Evolutionary conservation across 345 rosid species (phyloP).

Genomic region (Populus simonii): DNA sequence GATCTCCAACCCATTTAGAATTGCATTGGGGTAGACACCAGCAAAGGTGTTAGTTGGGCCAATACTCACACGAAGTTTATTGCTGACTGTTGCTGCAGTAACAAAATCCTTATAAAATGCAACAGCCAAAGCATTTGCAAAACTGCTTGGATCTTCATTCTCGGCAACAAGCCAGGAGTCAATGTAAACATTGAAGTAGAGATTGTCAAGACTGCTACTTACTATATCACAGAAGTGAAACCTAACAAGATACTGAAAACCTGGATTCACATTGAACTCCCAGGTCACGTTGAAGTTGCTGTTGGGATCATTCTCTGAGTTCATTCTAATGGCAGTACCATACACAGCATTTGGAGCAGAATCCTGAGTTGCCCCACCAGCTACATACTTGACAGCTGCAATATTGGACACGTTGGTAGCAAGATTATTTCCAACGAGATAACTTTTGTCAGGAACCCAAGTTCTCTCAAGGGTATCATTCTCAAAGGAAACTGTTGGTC

Average conservation of each 20-base stretch:
- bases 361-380: constrained; percentile 47
- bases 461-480: constrained; percentile 74
- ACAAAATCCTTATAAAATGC: constrained; percentile 55
- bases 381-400: constrained; percentile 45
- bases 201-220: constrained; percentile 44
- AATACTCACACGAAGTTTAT: constrained; percentile 49
- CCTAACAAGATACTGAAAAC: constrained; percentile 68
- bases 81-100: constrained; percentile 26
- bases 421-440: constrained; percentile 33
- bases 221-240: constrained; percentile 86
- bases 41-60: constrained; percentile 13
- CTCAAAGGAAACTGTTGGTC: constrained; percentile 42
- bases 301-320: constrained; percentile 41
- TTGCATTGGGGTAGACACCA: constrained; percentile 21
- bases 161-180: constrained; percentile 43
- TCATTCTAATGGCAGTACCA: constrained; percentile 65
- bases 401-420: constrained; percentile 40
- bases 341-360: constrained; percentile 68
- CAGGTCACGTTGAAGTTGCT: constrained; percentile 80
- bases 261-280: constrained; percentile 61
- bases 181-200: constrained; percentile 70
- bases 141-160: constrained; percentile 51
- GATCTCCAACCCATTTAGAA: constrained; percentile 37
- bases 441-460: constrained; percentile 68
- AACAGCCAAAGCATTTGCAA: constrained; percentile 36